A percentile compares a stretch with the other conserved stretches of the same genome.
Evolutionary conservation across 352 stramenopile species (phyloP).

Genomic region (Thalassiosira ordinaria): DNA sequence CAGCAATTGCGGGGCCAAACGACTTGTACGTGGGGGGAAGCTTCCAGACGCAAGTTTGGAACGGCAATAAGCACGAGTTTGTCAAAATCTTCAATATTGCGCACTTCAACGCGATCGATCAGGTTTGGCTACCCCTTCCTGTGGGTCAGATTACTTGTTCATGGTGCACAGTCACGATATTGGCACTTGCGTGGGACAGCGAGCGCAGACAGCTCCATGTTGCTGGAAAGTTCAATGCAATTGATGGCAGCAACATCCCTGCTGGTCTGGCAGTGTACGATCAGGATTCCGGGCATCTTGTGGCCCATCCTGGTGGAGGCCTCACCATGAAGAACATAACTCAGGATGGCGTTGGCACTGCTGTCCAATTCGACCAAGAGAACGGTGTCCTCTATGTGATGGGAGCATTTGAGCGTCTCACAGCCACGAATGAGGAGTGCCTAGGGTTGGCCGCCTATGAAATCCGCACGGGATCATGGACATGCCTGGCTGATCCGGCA

Average conservation of each 20-base stretch:
- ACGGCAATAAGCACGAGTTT: conserved; percentile 87
- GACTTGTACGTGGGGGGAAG: conserved; percentile 87
- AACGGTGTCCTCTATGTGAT: conserved; percentile 84
- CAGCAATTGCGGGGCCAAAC: conserved; percentile 83
- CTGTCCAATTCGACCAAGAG: conserved; percentile 84
- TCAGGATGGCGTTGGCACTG: conserved; percentile 83
- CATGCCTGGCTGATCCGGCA: conserved; percentile 78
- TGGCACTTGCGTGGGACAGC: conserved; percentile 82
- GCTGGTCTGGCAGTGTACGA: conserved; percentile 84
- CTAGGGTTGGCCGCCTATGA: conserved; percentile 82
- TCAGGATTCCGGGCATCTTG: conserved; percentile 77
- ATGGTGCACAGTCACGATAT: conserved; percentile 83
- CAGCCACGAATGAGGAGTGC: conserved; percentile 68
- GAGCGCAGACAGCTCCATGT: conserved; percentile 82
- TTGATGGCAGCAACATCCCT: conserved; percentile 84
- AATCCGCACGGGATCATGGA: conserved; percentile 81
- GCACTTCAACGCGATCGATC: conserved; percentile 85
- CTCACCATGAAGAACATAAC: conserved; percentile 83
- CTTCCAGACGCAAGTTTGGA: conserved; percentile 89
- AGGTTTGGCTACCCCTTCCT: conserved; percentile 85
- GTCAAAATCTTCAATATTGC: conserved; percentile 90
- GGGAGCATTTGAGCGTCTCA: conserved; percentile 84
- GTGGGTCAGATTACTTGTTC: conserved; percentile 84
- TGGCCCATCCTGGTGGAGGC: conserved; percentile 83
- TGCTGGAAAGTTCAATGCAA: conserved; percentile 85